A percentile compares a stretch with the other conserved stretches of the same genome.
Conservation (phyloP, 2,329 filamentous ascomycete genomes). For the Furcasterigmium sp. region DNA sequence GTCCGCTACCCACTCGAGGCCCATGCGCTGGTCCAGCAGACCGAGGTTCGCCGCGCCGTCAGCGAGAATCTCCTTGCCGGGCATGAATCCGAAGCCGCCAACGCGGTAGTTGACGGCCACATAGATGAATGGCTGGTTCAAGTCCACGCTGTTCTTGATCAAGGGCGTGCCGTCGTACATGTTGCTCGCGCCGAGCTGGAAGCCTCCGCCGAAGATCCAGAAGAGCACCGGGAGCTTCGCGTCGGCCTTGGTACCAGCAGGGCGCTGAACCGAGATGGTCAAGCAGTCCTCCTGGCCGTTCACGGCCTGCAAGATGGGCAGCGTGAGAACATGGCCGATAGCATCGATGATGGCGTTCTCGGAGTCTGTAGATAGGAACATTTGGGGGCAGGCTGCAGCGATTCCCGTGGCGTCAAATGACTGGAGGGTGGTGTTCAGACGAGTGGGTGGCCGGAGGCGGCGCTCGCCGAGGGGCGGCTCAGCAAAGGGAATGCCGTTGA, state of each 20-base stretch:
- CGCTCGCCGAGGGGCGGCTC: slow-evolving; percentile 61
- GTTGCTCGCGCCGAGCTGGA: slow-evolving; percentile 45
- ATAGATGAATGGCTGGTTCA: slow-evolving; percentile 63
- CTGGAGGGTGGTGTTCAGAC: slow-evolving; percentile 51
- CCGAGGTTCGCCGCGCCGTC: slow-evolving; percentile 68
- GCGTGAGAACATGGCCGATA: slow-evolving; percentile 44
- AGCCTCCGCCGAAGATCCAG: slow-evolving; percentile 68
- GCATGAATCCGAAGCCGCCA: slow-evolving; percentile 69
- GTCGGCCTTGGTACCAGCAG: slow-evolving; percentile 45
- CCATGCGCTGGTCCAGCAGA: slow-evolving; percentile 66
- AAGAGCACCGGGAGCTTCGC: slow-evolving; percentile 62
- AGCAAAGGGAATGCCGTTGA: slow-evolving; percentile 72
- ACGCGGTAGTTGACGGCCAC: slow-evolving; percentile 76
- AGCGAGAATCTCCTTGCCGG: slow-evolving; percentile 60
- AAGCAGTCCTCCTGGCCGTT: slow-evolving; percentile 61
- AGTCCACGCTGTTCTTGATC: slow-evolving; percentile 35
- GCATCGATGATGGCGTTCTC: slow-evolving; percentile 34
- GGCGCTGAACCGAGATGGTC: slow-evolving; percentile 54
- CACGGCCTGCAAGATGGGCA: slow-evolving; percentile 51
- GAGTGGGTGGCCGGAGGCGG: slow-evolving; percentile 64
- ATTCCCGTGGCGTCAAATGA: slow-evolving; percentile 53
- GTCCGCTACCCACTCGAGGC: slow-evolving; percentile 70
- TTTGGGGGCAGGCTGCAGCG: slow-evolving; percentile 66
- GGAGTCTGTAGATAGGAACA: slow-evolving; percentile 50
- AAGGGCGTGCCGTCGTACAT: slow-evolving; percentile 49